Evolutionary conservation across 805 yeast genomes (phyloP), one percentile per base, ranked within the genome.

Genomic region (Yarrowia divulgata): DNA sequence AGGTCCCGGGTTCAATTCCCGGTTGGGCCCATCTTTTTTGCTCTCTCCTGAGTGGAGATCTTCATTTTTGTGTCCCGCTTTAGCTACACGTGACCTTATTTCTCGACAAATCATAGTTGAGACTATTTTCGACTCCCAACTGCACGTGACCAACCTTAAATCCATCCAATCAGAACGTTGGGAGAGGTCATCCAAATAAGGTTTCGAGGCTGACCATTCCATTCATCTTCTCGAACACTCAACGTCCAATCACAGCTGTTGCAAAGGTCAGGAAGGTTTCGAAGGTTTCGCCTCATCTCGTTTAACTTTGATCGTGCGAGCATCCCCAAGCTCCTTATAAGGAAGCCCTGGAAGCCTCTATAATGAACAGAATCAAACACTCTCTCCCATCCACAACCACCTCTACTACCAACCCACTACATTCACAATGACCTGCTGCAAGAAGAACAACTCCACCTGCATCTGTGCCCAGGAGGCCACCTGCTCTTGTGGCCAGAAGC

Each of bases 401-500:
- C 35, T 23, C 55, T 48, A 37, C 35, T 2, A 23, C 29, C 29
- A 23, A 23, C 29, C 67, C 19, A 37, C 34, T 40, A 62, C 34
- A 52, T 12, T 48, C 49, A 73, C 67, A 74, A 79, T 79, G 82
- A 77, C 72, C 71, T 80, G 83, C 80, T 80, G 82, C 79, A 76
- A 77, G 74, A 71, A 74, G 69, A 76, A 83, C 70, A 79, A 83
- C 74, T 73, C 81, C 72, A 78, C 79, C 71, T 86, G 89, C 77
- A 82, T 84, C 74, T 86, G 89, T 75, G 88, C 90, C 73, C 50
- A 43, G 62, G 76, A 84, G 72, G 88, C 89, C 72, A 85, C 85
- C 72, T 86, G 90, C 79, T 86, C 90, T 32, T 86, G 90, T 77
- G 88, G 88, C 19, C 81, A 84, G 69, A 82, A 82, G 72, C 87